Conservation (phyloP, 345 rosid species). For the Salix arbutifolia region DNA sequence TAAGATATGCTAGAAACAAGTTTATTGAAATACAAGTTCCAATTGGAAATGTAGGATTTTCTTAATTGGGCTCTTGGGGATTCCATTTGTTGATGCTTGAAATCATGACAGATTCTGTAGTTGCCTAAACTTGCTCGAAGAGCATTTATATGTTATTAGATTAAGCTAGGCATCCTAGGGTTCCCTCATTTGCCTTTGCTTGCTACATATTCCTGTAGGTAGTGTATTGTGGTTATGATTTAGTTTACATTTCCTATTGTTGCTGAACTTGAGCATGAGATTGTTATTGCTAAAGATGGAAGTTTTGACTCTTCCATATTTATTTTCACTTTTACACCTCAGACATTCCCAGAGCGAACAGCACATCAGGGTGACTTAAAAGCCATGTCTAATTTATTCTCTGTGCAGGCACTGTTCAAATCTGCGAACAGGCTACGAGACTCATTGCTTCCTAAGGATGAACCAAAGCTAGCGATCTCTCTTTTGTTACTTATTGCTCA, state of each 20-base stretch:
- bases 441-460: constrained; percentile 90
- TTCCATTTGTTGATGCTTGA: neutral
- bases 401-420: constrained; percentile 81
- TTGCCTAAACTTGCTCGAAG: neutral
- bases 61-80: neutral
- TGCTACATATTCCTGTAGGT: neutral
- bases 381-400: neutral
- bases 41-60: neutral
- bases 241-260: neutral
- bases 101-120: neutral
- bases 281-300: neutral
- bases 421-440: constrained; percentile 90
- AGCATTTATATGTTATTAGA: neutral
- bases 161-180: neutral
- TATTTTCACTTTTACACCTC: neutral
- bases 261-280: neutral
- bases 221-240: neutral
- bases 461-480: constrained; percentile 86
- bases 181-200: neutral
- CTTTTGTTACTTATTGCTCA: constrained; percentile 90
- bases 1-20: neutral
- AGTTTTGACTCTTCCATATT: neutral
- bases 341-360: neutral
- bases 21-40: neutral
- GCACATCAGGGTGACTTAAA: neutral